Evolutionary conservation across 345 rosid species (phyloP).

Genomic region (Hypericum androsaemum): DNA sequence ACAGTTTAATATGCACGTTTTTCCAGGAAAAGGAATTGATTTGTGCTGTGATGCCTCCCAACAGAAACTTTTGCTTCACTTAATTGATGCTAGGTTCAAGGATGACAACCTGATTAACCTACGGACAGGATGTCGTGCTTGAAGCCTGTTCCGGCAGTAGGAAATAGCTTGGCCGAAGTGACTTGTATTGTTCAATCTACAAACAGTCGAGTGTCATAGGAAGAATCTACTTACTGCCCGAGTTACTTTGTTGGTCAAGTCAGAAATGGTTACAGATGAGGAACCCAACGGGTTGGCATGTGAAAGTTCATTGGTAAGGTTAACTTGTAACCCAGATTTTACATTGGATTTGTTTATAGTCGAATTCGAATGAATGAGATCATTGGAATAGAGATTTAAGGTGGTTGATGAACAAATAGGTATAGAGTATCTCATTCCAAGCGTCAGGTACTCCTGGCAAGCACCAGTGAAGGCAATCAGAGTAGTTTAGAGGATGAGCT

Average conservation of each 20-base stretch:
- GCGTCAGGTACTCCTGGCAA: slow-evolving; percentile 56
- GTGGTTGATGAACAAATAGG: background rate
- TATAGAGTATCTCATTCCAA: slow-evolving; percentile 42
- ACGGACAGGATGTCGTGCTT: slow-evolving; percentile 34
- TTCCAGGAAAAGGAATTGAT: background rate
- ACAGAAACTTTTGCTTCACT: too few species aligned
- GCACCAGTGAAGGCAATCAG: slow-evolving; percentile 63
- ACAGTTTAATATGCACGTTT: too few species aligned
- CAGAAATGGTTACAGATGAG: too few species aligned
- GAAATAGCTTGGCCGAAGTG: slow-evolving; percentile 5
- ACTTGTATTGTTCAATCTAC: slow-evolving; percentile 17
- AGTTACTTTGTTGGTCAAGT: slow-evolving; percentile 16
- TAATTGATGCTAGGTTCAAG: background rate
- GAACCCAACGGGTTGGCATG: too few species aligned
- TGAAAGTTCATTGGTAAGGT: too few species aligned
- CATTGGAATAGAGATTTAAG: too few species aligned
- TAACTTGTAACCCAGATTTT: too few species aligned
- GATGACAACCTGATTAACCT: slow-evolving; percentile 6
- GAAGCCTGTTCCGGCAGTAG: slow-evolving; percentile 5
- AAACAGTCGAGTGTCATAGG: slow-evolving; percentile 30
- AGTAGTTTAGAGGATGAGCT: slow-evolving; percentile 11
- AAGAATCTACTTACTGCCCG: slow-evolving; percentile 29
- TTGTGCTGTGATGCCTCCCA: too few species aligned
- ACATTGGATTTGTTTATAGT: too few species aligned
- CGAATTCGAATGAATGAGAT: too few species aligned